These are phyloP conservation scores for Chlorella sp. DNA, from an alignment of 139 green algal genomes.

Conservation along the genomic window DNA sequence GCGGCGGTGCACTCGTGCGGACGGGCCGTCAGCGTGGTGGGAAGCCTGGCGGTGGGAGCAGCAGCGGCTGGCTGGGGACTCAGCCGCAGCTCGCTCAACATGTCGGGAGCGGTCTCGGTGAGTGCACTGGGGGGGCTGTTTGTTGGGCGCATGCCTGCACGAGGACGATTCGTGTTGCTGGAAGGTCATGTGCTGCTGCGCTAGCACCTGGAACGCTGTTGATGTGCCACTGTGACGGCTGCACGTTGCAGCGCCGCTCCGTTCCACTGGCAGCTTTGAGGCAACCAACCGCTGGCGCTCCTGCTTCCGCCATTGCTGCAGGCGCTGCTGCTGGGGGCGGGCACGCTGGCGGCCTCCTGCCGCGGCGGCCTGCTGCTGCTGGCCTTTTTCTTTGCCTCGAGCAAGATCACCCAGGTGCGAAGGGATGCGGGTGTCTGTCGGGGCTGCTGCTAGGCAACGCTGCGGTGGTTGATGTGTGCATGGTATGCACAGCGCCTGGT, in stretches of 20 bases:
- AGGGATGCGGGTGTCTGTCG: no score
- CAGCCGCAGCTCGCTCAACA: constrained; percentile 21
- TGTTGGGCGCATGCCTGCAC: no score
- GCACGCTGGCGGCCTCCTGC: constrained; percentile 68
- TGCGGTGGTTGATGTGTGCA: no score
- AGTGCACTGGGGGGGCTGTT: background rate
- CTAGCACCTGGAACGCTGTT: no score
- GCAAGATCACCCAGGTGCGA: constrained; percentile 65
- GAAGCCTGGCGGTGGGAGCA: constrained; percentile 23
- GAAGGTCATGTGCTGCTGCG: no score
- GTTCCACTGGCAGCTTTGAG: no score
- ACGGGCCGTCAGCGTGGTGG: background rate
- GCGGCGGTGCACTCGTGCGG: constrained; percentile 29
- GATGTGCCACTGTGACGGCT: no score
- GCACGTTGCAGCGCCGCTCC: no score
- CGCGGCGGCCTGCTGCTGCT: constrained; percentile 77
- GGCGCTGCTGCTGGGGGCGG: constrained; percentile 69
- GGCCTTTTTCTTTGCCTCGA: constrained; percentile 80
- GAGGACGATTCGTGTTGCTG: no score
- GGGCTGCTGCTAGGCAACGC: no score
- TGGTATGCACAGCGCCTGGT: no score
- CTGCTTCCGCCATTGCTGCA: constrained; percentile 31
- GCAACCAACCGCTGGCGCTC: background rate
- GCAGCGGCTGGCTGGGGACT: constrained; percentile 24
- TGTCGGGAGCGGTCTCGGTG: constrained; percentile 37